A percentile compares a stretch with the other conserved stretches of the same genome.
phyloP scores from a whole-genome alignment of 2,329 filamentous ascomycete genomes.

The Penicillium concentricum region DNA sequence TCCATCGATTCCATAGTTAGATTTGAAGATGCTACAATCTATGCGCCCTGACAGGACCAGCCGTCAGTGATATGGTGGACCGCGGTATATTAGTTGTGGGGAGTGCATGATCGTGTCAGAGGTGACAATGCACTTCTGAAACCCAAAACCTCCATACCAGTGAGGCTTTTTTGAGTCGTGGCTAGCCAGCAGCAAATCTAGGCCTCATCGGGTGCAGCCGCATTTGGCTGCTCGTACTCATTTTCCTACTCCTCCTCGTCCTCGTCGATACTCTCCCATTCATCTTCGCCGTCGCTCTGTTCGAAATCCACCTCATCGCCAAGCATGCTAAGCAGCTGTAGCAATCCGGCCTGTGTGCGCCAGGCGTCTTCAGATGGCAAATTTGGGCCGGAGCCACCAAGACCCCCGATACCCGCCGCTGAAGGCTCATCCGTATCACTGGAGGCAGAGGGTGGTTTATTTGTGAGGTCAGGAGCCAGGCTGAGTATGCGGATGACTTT shows the following conservation, averaged over 20 bases:
- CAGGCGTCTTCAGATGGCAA: slow-evolving; percentile 17
- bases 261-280: slow-evolving; percentile 18
- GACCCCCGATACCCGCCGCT: neutral
- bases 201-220: neutral
- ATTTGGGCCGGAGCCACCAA: neutral
- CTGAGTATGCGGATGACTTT: slow-evolving; percentile 43
- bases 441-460: neutral
- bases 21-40: neutral
- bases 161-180: neutral
- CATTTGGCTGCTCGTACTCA: neutral
- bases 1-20: neutral
- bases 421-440: neutral
- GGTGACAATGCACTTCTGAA: neutral
- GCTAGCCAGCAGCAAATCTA: neutral
- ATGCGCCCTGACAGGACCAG: neutral
- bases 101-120: neutral
- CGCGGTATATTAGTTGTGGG: neutral
- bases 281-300: slow-evolving; percentile 7
- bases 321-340: slow-evolving; percentile 30
- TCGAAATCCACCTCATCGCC: slow-evolving; percentile 17
- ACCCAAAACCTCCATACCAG: neutral
- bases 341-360: slow-evolving; percentile 22
- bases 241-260: slow-evolving; percentile 1
- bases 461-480: slow-evolving; percentile 33
- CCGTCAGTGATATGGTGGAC: neutral